Evolutionary conservation across 2,329 filamentous ascomycete genomes (phyloP).

Genomic region (Cadophora malorum): DNA sequence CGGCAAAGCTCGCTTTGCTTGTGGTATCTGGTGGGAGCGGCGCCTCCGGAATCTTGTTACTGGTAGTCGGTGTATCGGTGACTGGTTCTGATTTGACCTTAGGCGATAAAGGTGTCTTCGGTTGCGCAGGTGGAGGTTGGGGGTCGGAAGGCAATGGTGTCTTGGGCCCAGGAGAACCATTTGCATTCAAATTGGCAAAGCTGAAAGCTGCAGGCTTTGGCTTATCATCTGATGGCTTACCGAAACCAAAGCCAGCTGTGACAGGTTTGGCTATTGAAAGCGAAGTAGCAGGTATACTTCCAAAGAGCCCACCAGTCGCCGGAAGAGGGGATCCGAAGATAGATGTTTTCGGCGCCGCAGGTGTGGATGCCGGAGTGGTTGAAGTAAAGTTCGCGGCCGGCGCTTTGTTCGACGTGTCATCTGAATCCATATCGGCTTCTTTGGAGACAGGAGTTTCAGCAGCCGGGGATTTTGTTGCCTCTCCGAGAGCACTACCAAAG

Average conservation of each 20-base stretch:
- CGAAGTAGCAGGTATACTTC: constrained; percentile 26
- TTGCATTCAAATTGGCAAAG: constrained; percentile 30
- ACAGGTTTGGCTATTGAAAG: constrained; percentile 27
- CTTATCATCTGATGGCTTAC: constrained; percentile 30
- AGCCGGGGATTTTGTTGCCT: constrained; percentile 48
- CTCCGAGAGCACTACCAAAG: constrained; percentile 65
- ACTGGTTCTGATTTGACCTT: constrained; percentile 41
- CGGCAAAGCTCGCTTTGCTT: constrained; percentile 45
- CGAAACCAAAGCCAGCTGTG: constrained; percentile 37
- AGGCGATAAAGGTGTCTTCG: constrained; percentile 33
- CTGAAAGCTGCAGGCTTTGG: constrained; percentile 31
- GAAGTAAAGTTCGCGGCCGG: constrained; percentile 28
- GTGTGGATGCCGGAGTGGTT: constrained; percentile 38
- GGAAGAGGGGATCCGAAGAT: constrained; percentile 32
- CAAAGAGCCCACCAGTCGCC: constrained; percentile 32
- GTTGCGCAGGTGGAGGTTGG: constrained; percentile 14
- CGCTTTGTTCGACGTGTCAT: constrained; percentile 33
- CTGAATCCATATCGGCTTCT: constrained; percentile 60
- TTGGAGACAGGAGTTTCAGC: constrained; percentile 45
- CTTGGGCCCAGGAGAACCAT: constrained; percentile 30
- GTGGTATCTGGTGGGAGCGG: constrained; percentile 54
- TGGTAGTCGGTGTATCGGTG: constrained; percentile 31
- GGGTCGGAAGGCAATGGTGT: constrained; percentile 27
- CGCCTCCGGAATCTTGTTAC: constrained; percentile 43
- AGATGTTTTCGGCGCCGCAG: constrained; percentile 36